These are phyloP conservation scores for Trichosanthes cucumerina DNA, from an alignment of 306 rosid species.

Conservation along the genomic window DNA sequence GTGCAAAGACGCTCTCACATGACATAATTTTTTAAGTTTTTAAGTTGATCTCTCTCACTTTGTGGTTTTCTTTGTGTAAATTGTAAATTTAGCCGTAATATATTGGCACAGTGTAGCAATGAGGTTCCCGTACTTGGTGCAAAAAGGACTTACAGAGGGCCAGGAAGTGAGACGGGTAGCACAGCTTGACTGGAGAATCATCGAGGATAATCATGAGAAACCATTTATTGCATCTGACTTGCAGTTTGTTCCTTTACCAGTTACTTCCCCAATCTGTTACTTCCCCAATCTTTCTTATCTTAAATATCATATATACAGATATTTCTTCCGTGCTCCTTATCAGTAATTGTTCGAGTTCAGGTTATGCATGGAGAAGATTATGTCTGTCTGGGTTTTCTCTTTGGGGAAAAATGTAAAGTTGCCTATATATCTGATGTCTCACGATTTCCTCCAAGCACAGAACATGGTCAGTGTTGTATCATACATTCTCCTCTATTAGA, in stretches of 20 bases:
- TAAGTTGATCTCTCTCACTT: background rate
- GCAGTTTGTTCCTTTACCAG: constrained; percentile 76
- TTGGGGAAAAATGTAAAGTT: constrained; percentile 64
- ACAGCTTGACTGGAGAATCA: constrained; percentile 74
- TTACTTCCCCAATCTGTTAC: constrained; percentile 43
- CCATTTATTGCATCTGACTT: constrained; percentile 78
- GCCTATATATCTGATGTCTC: constrained; percentile 93
- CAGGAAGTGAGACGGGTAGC: constrained; percentile 89
- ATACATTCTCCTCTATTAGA: background rate
- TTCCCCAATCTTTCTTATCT: constrained; percentile 14
- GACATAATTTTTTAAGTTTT: background rate
- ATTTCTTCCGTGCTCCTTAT: constrained; percentile 1
- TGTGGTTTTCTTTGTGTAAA: background rate
- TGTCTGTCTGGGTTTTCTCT: constrained; percentile 76
- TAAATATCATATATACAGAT: background rate
- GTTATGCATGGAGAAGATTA: constrained; percentile 97
- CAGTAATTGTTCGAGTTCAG: constrained; percentile 28
- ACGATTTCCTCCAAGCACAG: constrained; percentile 73
- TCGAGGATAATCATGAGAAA: constrained; percentile 42
- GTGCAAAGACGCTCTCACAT: background rate
- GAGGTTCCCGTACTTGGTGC: constrained; percentile 77
- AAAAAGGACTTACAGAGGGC: constrained; percentile 60
- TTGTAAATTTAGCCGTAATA: background rate
- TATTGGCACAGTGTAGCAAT: constrained; percentile 40
- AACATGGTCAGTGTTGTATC: constrained; percentile 39